Evolutionary conservation across 345 rosid species (phyloP).

Genomic region (Syzygium jambos): DNA sequence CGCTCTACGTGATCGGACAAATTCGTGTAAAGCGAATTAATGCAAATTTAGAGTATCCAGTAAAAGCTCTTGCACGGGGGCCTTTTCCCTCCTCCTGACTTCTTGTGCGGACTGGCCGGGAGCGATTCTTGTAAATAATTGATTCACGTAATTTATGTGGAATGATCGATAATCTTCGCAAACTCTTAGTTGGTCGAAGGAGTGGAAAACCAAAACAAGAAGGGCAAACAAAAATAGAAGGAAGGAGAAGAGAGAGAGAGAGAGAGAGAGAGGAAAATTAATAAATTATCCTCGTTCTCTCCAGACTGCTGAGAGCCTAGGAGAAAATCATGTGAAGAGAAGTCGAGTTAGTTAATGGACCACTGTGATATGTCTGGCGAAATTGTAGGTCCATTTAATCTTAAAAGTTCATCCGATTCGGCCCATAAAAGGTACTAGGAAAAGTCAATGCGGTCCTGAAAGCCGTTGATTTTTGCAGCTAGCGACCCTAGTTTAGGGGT

Average conservation of each 20-base stretch:
- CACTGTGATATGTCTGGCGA: neutral
- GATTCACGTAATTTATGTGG: neutral
- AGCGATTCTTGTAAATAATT: neutral
- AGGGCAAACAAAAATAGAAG: neutral
- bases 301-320: neutral
- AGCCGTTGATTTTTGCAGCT: neutral
- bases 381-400: neutral
- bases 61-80: neutral
- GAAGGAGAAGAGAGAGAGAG: too few species aligned
- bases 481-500: neutral
- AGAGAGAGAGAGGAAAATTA: too few species aligned
- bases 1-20: accelerated
- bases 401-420: neutral
- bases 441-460: neutral
- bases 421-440: neutral
- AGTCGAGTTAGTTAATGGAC: neutral
- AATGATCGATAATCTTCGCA: neutral
- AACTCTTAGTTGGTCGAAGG: neutral
- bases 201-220: neutral
- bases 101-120: neutral
- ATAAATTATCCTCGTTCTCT: neutral
- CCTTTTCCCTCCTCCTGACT: neutral
- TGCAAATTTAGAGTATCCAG: neutral
- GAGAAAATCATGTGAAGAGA: neutral
- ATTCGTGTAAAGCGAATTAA: neutral